Base-by-base conservation (phyloP, 495 filamentous ascomycete species). In the Xylaria palmicola region DNA sequence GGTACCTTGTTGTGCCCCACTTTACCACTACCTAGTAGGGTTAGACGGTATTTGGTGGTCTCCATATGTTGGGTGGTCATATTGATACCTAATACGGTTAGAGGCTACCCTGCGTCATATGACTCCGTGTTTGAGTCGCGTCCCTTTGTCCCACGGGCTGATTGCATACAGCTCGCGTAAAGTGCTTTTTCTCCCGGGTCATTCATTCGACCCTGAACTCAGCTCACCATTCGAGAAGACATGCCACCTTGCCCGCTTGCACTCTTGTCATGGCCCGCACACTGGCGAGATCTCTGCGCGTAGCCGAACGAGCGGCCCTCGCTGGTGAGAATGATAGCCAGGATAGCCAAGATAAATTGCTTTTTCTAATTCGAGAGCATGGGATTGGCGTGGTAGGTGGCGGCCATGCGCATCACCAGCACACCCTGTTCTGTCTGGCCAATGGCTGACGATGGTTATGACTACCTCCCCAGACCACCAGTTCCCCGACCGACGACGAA, bases 381-480 rank as follows among this genome's bases (percentile, higher is more conserved):
- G 65, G 65, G 20, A 36, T 70, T 17, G 70, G 68, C 7, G 64
- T 68, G 63, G 70, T 72, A 40, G 69, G 70, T 66, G 61, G 60
- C 55, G 57, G 12, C 45, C 27, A 44, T 60, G 47, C 47, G 41
- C 41, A 49, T 48, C 57, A 52, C 44, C 29, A 20, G 34, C 43
- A 47, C 27, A 44, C 43, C 45, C 34, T 62, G 43, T 56, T 8
- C 50, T 40, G 53, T 8, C 50, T 40, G 53, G 45, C 57, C 47
- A 60, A 51, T 36, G n/a, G 27, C 54, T 50, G 27, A 63, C 47
- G 17, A 39, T 39, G 22, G 48, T 22, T 22, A 30, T 62, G n/a
- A n/a, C n/a, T n/a, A n/a, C 36, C 12, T 15, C 26, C 9, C 22
- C 13, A 60, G 61, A 52, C 40, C 36, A 59, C 41, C 24, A 63